Base-by-base conservation (phyloP, 2,329 filamentous ascomycete genomes). In the Pseudofabraea citricarpa region DNA sequence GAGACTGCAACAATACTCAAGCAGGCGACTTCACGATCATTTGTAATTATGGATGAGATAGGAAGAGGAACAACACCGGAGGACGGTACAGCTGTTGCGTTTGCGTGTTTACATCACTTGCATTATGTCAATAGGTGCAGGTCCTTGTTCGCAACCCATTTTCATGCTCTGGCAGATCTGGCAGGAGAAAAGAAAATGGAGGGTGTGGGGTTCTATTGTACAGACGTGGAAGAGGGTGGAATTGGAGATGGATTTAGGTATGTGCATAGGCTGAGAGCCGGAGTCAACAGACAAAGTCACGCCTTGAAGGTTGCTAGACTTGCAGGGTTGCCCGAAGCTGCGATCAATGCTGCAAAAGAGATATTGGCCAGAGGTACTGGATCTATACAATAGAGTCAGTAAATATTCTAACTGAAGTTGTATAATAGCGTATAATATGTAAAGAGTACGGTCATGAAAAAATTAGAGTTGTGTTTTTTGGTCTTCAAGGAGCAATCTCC, bases 11-110 rank as follows among this genome's bases (percentile, higher is more conserved):
- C 85, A 20, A 98, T 98, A 41, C 74, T 98, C 41, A 87, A 85
- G 48, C 76, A 87, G 53, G 91, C 93, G 0, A 97, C 91, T 1
- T 68, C 81, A 2, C 77, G 84, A 19, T 93, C 86, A 0, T 94
- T 98, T 56, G 91, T 93, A 48, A 91, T 98, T 63, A 97, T 98
- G 91, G 93, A 98, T 63, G 93, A 98, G 70, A 87, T 98, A 27
- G 93, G 93, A 1, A 77, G 93, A 37, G 93, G 93, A 7, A 98
- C 94, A 0, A 95, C 93, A 16, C 90, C 91, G 0, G 85, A 91
- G 57, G 93, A 97, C 62, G 93, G 93, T 2, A 78, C 85, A 2
- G 93, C 93, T 1, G 85, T 98, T 2, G 89, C 89, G 0, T 97
- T 86, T 63, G 93, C 91, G 1, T 90, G 85, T 57, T 70, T 98